Base-by-base conservation (phyloP, 768 basidiomycete species). In the Candolleomyces aberdarensis region DNA sequence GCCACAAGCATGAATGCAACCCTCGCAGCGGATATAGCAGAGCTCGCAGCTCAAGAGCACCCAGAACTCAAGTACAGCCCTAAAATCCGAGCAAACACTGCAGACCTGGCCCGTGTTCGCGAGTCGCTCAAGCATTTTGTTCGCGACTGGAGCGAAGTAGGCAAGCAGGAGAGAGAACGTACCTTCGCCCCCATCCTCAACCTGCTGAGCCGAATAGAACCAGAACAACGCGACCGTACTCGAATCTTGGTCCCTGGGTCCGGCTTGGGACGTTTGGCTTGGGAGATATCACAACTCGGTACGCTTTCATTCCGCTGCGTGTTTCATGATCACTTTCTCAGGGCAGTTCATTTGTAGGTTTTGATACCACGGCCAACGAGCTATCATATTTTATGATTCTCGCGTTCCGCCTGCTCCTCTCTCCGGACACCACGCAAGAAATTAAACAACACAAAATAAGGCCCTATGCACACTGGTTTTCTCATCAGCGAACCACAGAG, bases 401-500 rank as follows among this genome's bases (percentile, higher is more conserved):
- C 14, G 82, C 83, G 0, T 77, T 85, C 58, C 80, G 82, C 3
- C 84, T 86, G 67, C 75, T 89, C 14, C 76, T 86, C 17, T 85
- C 82, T 1, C 75, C 79, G 5, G 71, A 75, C 5, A 70, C 74
- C 5, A 84, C 85, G 0, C 69, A 72, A 1, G 41, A 58, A 7
- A 51, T 68, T 1, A 68, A 83, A 53, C 76, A 87, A 66, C 86
- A 88, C 69, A 70, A 65, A 9, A 59, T 89, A 6, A 79, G 81
- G 47, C 89, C 89, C 0, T 89, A 83, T 65, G 76, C 84, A 0
- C 83, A 87, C 64, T 86, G 85, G 83, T 88, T 87, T 71, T 89
- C 88, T 17, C 88, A 91, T 67, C 86, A 88, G 64, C 78, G 81
- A 13, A 75, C 75, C 26, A 76, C 75, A 14, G 75, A 75, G 14